A percentile compares a stretch with the other conserved stretches of the same genome.
Evolutionary conservation across 2,329 filamentous ascomycete species (phyloP).

Genomic region (Mollisiaceae sp.): DNA sequence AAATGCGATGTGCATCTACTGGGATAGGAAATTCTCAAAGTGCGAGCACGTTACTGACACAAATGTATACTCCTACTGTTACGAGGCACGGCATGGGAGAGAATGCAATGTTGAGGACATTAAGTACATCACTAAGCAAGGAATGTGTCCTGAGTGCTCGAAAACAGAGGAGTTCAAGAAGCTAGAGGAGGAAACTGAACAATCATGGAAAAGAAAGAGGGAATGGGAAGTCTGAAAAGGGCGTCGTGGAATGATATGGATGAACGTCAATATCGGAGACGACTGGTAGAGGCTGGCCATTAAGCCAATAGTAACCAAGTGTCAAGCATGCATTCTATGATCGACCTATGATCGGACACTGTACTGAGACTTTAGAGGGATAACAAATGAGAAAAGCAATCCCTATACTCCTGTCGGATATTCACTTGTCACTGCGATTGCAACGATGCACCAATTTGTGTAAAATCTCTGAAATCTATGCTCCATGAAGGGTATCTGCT

Average conservation of each 20-base stretch:
- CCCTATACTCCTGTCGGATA: no score
- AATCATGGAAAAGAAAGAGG: neutral
- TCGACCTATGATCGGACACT: no score
- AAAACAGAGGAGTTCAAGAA: neutral
- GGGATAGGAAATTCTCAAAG: neutral
- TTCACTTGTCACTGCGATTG: no score
- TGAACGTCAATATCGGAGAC: no score
- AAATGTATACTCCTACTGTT: neutral
- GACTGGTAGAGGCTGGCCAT: no score
- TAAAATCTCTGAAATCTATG: neutral
- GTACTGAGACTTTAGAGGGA: no score
- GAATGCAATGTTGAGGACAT: neutral
- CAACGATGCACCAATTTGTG: no score
- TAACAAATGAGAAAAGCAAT: no score
- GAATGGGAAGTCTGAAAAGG: neutral
- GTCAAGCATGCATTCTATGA: no score
- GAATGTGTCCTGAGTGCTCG: neutral
- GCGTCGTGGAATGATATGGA: no score
- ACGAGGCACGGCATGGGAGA: neutral
- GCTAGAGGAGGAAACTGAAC: neutral
- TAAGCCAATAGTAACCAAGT: no score
- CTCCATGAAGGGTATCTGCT: neutral
- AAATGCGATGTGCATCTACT: conserved; percentile 13
- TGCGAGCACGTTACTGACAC: conserved; percentile 4
- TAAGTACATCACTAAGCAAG: neutral